These are phyloP conservation scores for Ganoderma lingzhi DNA, from an alignment of 1,284 basidiomycete genomes.

Conservation along the genomic window DNA sequence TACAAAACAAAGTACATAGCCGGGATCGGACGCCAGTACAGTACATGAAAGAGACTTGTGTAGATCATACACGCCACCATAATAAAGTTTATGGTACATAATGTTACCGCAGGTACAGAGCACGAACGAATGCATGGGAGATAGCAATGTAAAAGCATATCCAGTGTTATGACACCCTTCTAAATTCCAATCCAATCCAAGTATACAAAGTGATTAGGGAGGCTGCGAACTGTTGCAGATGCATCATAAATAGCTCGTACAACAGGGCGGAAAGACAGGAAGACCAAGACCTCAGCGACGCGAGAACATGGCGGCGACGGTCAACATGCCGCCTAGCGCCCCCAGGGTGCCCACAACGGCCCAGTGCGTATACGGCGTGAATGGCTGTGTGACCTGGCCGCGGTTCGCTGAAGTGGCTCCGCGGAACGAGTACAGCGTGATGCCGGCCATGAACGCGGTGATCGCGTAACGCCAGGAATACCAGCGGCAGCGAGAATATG, in stretches of 20 bases:
- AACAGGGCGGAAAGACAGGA: background rate
- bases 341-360: conserved; percentile 68
- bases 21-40: no score
- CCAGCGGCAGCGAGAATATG: conserved; percentile 74
- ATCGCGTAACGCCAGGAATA: conserved; percentile 76
- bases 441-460: conserved; percentile 67
- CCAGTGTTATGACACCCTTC: background rate
- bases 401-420: conserved; percentile 50
- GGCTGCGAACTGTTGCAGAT: background rate
- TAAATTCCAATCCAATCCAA: background rate
- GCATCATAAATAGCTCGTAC: background rate
- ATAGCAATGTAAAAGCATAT: background rate
- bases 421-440: conserved; percentile 71
- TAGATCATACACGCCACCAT: no score
- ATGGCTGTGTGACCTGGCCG: conserved; percentile 49
- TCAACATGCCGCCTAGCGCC: conserved; percentile 67
- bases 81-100: background rate
- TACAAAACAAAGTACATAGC: no score
- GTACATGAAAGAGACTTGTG: no score
- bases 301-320: conserved; percentile 57
- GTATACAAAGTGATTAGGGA: background rate
- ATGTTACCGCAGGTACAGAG: background rate
- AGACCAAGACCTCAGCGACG: conserved; percentile 40
- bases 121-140: background rate
- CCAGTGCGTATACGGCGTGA: conserved; percentile 68